Percentiles rank a stretch among this genome's conserved stretches.
These are phyloP conservation scores for Geotrichum armillariae DNA, from an alignment of 1,139 yeast genomes.

Conservation along the genomic window DNA sequence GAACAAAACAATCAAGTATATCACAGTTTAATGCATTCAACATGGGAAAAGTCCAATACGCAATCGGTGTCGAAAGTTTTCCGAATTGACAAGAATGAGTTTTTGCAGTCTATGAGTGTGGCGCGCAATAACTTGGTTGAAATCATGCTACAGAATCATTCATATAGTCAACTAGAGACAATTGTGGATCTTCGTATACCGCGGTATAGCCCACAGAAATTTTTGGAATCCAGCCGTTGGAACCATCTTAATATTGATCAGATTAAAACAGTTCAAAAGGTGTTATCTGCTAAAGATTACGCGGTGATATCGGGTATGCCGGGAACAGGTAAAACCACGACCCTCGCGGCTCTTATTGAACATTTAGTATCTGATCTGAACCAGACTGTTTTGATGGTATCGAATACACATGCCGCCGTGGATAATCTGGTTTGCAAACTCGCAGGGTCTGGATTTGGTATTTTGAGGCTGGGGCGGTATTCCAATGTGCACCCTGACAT, in stretches of 20 bases:
- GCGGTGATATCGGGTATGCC: conserved; percentile 94
- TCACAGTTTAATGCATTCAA: conserved; percentile 44
- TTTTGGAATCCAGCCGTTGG: background rate
- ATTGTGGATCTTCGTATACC: conserved; percentile 13
- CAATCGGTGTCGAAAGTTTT: conserved; percentile 38
- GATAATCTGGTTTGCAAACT: conserved; percentile 84
- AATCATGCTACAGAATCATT: conserved; percentile 6
- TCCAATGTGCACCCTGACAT: conserved; percentile 63
- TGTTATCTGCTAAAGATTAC: conserved; percentile 68
- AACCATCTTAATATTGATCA: conserved; percentile 65
- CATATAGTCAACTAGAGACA: conserved; percentile 3
- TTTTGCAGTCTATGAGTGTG: conserved; percentile 69
- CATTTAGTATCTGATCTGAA: conserved; percentile 55
- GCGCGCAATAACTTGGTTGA: conserved; percentile 71
- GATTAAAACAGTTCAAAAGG: conserved; percentile 61
- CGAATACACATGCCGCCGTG: conserved; percentile 94
- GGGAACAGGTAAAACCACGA: conserved; percentile 98
- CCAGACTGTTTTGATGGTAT: conserved; percentile 72
- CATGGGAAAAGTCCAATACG: conserved; percentile 4
- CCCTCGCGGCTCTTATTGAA: conserved; percentile 73
- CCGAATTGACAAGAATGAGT: conserved; percentile 80
- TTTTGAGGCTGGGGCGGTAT: conserved; percentile 41
- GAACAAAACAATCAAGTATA: conserved; percentile 49
- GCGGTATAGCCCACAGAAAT: conserved; percentile 1
- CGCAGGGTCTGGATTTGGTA: conserved; percentile 48